Evolutionary conservation across 2,329 filamentous ascomycete genomes (phyloP).

Genomic region (Fusarium nisikadoi): DNA sequence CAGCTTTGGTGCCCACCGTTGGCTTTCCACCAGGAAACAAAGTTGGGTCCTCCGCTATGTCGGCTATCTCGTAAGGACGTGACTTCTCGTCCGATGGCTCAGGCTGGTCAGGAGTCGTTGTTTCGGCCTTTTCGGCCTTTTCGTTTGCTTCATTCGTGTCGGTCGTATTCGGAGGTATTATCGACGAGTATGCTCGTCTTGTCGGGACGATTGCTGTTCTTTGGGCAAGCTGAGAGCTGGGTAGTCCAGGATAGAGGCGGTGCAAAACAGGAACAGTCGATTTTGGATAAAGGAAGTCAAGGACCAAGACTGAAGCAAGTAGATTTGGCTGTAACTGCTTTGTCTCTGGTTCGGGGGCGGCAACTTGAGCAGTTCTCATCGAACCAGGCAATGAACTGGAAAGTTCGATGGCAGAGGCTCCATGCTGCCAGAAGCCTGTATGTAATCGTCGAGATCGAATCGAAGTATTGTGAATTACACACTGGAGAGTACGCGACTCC

Average conservation of each 20-base stretch:
- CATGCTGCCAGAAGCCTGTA: conserved; percentile 65
- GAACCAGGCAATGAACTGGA: conserved; percentile 55
- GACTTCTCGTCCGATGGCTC: not conserved
- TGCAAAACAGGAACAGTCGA: conserved; percentile 57
- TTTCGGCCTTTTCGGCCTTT: not conserved
- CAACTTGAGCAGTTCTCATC: conserved; percentile 38
- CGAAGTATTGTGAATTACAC: conserved; percentile 57
- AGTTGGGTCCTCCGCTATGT: not conserved
- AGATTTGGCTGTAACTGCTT: conserved; percentile 46
- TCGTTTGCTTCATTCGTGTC: not conserved
- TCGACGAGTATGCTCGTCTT: conserved; percentile 45
- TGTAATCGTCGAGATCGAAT: conserved; percentile 58
- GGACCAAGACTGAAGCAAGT: conserved; percentile 60
- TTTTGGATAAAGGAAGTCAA: conserved; percentile 67
- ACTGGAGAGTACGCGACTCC: conserved; percentile 66
- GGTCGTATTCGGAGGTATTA: conserved; percentile 10
- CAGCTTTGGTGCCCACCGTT: not conserved
- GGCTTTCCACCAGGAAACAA: not conserved
- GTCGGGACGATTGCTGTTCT: conserved; percentile 26
- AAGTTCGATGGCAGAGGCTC: conserved; percentile 61
- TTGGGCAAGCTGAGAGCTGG: conserved; percentile 37
- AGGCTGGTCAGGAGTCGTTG: not conserved
- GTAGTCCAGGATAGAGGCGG: conserved; percentile 48
- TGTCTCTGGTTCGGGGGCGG: conserved; percentile 37
- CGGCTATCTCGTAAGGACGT: not conserved